Evolutionary conservation across 169 alveolate genomes (phyloP), one percentile per base, ranked within the genome.

Genomic region (Plasmodium inui): DNA sequence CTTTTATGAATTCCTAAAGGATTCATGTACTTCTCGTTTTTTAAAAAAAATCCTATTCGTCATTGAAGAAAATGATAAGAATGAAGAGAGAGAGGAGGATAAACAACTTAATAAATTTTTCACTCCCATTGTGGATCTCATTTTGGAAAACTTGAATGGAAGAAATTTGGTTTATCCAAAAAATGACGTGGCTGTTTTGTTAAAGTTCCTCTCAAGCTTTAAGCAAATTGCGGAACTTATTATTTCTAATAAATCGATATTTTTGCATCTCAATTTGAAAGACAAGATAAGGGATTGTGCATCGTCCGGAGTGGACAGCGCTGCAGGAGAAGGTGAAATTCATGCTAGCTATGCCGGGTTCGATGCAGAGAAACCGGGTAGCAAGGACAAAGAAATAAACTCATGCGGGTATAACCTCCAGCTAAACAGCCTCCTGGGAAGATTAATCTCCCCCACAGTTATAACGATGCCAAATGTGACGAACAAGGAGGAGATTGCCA

Each of bases 391-490:
- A n/a, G 94, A 88, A 39, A 44, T 88, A 22, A 80, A 70, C 7
- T 17, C 53, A 32, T 92, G 95, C 28, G 96, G 96, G 30, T 92
- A 92, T 46, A 90, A 83, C 76, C 81, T 91, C 26, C 95, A 92
- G 37, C 83, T 90, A 30, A 73, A 73, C 53, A 90, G 96, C 22
- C 90, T 95, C 3, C 83, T 95, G 17, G 96, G 96, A n/a, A 73
- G 96, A n/a, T 82, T 95, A 34, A 55, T 92, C 55, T 85, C 96
- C 57, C 94, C 94, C 32, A 86, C 96, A 37, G 71, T 88, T 53
- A 71, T 95, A 14, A 95, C 93, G 32, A 86, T 92, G 88, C 97
- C 97, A 70, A 95, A 95, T 92, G 89, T 95, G 30, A 85, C 80
- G 17, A 95, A 95, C 28, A 95, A 85, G 39, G 96, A 92, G 39